phyloP scores from a whole-genome alignment of 1,139 yeast species.

The Yamadazyma kanchanaburiensis region DNA sequence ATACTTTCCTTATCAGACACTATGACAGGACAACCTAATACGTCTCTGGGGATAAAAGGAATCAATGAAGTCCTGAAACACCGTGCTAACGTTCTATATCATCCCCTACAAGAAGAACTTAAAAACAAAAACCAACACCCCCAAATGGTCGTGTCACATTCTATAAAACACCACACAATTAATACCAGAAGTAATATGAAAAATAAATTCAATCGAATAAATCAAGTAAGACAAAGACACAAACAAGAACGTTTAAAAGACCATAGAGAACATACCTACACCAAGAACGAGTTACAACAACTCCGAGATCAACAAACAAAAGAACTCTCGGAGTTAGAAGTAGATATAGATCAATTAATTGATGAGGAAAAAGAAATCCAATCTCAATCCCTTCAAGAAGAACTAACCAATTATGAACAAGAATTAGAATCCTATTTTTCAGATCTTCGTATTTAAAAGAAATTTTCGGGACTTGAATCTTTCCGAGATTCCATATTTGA shows the following conservation, averaged over 20 bases:
- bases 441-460: conserved; percentile 2
- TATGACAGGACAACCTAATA: not conserved
- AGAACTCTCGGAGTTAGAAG: conserved; percentile 16
- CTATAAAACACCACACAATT: conserved; percentile 7
- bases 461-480: no score
- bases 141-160: conserved; percentile 1
- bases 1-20: no score
- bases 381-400: conserved; percentile 5
- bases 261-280: conserved; percentile 23
- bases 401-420: conserved; percentile 10
- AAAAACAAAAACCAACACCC: conserved; percentile 15
- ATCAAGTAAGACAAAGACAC: conserved; percentile 26
- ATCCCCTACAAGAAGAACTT: conserved; percentile 17
- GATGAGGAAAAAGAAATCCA: conserved; percentile 25
- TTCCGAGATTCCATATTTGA: no score
- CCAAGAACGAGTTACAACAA: conserved; percentile 21
- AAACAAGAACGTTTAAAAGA: conserved; percentile 20
- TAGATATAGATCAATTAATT: conserved; percentile 25
- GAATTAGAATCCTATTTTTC: conserved; percentile 13
- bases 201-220: conserved; percentile 26
- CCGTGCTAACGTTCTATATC: conserved; percentile 16
- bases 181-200: conserved; percentile 16
- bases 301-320: conserved; percentile 14
- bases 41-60: conserved; percentile 8
- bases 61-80: conserved; percentile 14